Conservation (phyloP, 164 flowering plant species). For the Vitis amurensis region DNA sequence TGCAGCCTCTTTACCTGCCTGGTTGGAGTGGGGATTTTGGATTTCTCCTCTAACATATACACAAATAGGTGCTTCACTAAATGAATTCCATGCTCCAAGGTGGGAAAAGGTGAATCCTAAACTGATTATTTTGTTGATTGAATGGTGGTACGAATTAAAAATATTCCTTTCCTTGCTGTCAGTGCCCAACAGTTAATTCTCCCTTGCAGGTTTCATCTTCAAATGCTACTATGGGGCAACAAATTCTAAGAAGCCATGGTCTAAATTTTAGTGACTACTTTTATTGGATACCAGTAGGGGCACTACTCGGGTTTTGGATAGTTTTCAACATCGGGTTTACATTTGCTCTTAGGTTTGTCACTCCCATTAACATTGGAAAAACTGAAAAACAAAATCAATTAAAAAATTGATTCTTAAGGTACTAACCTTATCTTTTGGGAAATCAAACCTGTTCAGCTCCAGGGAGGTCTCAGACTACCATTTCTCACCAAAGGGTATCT, state of each 20-base stretch:
- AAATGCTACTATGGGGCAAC: conserved; percentile 23
- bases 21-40: conserved; percentile 53
- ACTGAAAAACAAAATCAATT: neutral
- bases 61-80: conserved; percentile 32
- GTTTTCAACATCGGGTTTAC: conserved; percentile 30
- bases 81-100: conserved; percentile 45
- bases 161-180: neutral
- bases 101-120: conserved; percentile 38
- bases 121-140: neutral
- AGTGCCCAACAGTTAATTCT: neutral
- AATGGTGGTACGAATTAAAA: neutral
- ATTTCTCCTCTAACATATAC: conserved; percentile 45
- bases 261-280: conserved; percentile 23
- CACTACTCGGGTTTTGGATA: conserved; percentile 31
- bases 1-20: conserved; percentile 35
- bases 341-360: conserved; percentile 24
- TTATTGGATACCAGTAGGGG: conserved; percentile 32
- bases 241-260: conserved; percentile 22
- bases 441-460: conserved; percentile 26
- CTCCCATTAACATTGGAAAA: no score
- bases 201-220: conserved; percentile 17
- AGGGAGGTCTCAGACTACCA: conserved; percentile 15
- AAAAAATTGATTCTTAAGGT: neutral
- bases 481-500: conserved; percentile 24
- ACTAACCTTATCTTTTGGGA: neutral